Evolutionary conservation across 345 rosid species (phyloP), one percentile per base, ranked within the genome.

Genomic region (Lepidium didymum): DNA sequence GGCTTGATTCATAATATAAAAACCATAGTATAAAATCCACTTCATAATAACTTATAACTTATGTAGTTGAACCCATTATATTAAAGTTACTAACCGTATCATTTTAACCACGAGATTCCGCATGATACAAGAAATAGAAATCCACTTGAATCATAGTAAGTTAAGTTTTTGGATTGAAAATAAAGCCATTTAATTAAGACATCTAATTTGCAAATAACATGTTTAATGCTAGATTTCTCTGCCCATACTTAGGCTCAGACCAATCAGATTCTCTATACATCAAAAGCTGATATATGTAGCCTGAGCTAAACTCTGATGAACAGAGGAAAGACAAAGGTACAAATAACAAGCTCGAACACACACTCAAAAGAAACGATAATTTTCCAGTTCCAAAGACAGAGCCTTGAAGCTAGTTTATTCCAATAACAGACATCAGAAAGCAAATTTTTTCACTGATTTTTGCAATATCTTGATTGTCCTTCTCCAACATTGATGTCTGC

Each of bases 381-480:
- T 37, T 40, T 11, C 19, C n/a, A 36, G 49, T 57, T 51, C 57
- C 12, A 68, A 36, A 57, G 21, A 27, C 18, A 54, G 10, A 47
- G n/a, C 25, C 35, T 29, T 10, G 3, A 59, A 27, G 36, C 23
- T 37, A 45, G 12, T 82, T 75, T 5, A 90, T 85, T 68, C 96
- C 98, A 25, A 90, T 78, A 5, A 90, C 69, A 6, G 93, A 76
- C 87, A 84, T 84, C 68, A 92, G 87, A 77, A 82, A 83, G 60
- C 31, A 64, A 42, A 90, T 87, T 67, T 81, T 80, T 21, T 81
- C 75, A 64, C 67, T 69, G 13, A 82, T 69, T 61, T 88, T 86
- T 4, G 23, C 82, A 25, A 81, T 74, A 70, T 83, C 86, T 13
- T 72, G 65, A 10, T 73, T 55, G 25, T 87, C 86, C 37, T 75